Evolutionary conservation across 1,284 basidiomycete genomes (phyloP), one percentile per base, ranked within the genome.

Genomic region (Xanthoconium separans): DNA sequence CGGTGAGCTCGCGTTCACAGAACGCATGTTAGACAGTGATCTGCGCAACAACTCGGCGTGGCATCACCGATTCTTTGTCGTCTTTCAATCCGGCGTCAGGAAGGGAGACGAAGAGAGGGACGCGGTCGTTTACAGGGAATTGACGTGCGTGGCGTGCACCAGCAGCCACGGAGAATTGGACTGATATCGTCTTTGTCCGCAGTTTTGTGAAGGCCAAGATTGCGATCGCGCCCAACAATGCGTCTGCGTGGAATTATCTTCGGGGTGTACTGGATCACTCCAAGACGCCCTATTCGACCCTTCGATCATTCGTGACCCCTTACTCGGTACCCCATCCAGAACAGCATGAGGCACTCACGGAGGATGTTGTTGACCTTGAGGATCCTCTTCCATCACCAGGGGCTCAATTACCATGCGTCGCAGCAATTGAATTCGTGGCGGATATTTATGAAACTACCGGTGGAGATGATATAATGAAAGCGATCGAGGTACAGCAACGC

Each of bases 11-110:
- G 78, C 78, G 27, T 97, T 91, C 70, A 82, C 91, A 49, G 89
- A 95, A 58, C 68, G 72, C 52, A 81, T 98, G 76, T 70, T 98
- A 27, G 75, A 77, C 7, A 72, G 79, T 22, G 96, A 99, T 70
- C 78, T 96, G 37, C 75, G 95, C 63, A 99, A 99, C 71, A 99
- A 99, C 68, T 95, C 92, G 41, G 97, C 93, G 15, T 99, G 96
- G 96, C 93, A 96, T 68, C 97, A 98, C 77, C 85, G 96, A 24
- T 98, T 94, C 79, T 98, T 96, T 69, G 82, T 94, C 49, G 80
- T 89, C n/a, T 94, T 93, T 62, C 82, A 83, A 50, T 80, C 83
- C 50, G 89, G 85, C 4, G 76, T 77, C 60, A 73, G 79, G 61
- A 68, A 74, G 54, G 82, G 79, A 4, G 85, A 86, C 57, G 79